Evolutionary conservation across 164 flowering plant genomes (phyloP).

Genomic region (Umbellularia californica): DNA sequence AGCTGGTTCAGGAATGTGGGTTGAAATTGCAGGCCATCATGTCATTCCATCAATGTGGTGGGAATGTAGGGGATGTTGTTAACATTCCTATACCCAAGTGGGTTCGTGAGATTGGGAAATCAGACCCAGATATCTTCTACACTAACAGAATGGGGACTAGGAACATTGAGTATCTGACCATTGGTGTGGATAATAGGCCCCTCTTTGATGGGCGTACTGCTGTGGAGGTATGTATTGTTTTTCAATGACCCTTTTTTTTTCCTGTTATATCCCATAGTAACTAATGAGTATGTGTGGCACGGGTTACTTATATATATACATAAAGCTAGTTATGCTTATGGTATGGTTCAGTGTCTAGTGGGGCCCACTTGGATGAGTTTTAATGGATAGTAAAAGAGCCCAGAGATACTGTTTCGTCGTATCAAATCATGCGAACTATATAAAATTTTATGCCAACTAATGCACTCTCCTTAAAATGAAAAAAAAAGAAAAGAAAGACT

Average conservation of each 20-base stretch:
- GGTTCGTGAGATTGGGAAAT: conserved; percentile 57
- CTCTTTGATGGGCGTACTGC: conserved; percentile 74
- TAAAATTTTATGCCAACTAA: too few relatives aligned
- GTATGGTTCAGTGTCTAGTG: too few relatives aligned
- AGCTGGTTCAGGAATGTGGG: conserved; percentile 44
- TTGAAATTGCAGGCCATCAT: conserved; percentile 72
- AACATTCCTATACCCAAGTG: conserved; percentile 72
- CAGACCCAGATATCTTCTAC: conserved; percentile 70
- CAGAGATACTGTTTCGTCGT: too few relatives aligned
- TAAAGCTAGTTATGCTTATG: too few relatives aligned
- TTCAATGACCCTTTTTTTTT: neutral
- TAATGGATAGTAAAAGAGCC: too few relatives aligned
- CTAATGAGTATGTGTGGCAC: too few relatives aligned
- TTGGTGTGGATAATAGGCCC: conserved; percentile 63
- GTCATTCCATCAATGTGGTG: conserved; percentile 91
- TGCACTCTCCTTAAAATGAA: too few relatives aligned
- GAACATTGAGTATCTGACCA: conserved; percentile 55
- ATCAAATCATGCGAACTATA: too few relatives aligned
- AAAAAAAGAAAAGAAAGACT: too few relatives aligned
- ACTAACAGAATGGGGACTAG: conserved; percentile 62
- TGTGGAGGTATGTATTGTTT: conserved; percentile 38
- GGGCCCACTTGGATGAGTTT: too few relatives aligned
- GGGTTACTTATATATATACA: too few relatives aligned
- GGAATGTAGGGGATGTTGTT: conserved; percentile 71
- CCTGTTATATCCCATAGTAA: neutral